Conservation (phyloP, 306 rosid species). For the Quercus suber region DNA sequence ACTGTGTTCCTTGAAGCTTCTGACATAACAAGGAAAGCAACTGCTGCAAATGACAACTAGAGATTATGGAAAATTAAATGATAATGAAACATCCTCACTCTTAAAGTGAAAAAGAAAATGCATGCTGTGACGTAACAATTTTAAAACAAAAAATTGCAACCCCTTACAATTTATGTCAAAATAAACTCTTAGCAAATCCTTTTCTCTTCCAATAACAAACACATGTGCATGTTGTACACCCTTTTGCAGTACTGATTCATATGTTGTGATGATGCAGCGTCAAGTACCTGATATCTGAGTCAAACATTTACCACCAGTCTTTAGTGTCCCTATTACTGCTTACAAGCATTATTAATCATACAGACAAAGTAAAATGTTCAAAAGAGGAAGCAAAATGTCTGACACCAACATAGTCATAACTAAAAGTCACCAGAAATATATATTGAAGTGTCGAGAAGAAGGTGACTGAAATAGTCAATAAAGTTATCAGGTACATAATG, state of each 20-base stretch:
- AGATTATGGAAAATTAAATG: slow-evolving; percentile 6
- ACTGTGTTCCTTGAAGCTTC: slow-evolving; percentile 30
- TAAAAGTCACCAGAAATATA: not conserved
- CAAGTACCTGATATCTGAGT: not conserved
- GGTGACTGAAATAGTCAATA: not conserved
- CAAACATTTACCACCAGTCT: not conserved
- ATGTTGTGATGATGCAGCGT: not conserved
- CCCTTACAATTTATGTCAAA: slow-evolving; percentile 1
- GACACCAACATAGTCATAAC: not conserved
- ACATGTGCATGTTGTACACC: not conserved
- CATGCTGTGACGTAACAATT: not conserved
- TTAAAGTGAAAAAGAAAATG: not conserved
- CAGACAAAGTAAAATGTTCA: not conserved
- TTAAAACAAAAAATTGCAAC: not conserved
- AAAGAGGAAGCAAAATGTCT: not conserved
- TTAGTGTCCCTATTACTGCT: not conserved
- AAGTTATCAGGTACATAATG: not conserved
- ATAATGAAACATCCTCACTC: not conserved
- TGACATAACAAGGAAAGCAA: slow-evolving; percentile 61
- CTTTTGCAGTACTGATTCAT: not conserved
- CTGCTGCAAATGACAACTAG: slow-evolving; percentile 27
- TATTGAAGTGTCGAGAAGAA: not conserved
- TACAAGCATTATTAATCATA: not conserved
- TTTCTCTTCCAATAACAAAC: not conserved
- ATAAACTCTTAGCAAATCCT: not conserved